Evolutionary conservation across 768 basidiomycete genomes (phyloP).

Genomic region (Multifurca ochricompacta): DNA sequence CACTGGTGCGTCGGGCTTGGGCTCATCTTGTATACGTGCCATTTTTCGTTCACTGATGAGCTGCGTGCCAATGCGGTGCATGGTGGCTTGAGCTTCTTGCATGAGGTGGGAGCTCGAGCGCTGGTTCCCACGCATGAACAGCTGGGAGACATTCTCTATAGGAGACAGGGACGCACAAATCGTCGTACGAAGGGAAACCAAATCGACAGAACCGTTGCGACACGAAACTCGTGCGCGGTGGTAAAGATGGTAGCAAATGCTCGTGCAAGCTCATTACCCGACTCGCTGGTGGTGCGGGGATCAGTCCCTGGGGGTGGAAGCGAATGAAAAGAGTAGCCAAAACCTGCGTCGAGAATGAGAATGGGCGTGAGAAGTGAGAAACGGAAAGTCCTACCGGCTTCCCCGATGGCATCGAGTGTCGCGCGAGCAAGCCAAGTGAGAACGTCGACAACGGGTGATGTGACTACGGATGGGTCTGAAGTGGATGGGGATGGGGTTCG

Average conservation of each 20-base stretch:
- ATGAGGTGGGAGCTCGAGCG: conserved; percentile 6
- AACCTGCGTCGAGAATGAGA: conserved; percentile 34
- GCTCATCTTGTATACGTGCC: not conserved
- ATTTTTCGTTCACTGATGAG: conserved; percentile 17
- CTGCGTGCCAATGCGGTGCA: conserved; percentile 18
- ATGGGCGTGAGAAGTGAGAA: not conserved
- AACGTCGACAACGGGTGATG: conserved; percentile 41
- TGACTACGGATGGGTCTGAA: conserved; percentile 9
- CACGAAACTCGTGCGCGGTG: conserved; percentile 43
- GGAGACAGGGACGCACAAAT: conserved; percentile 36
- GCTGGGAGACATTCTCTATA: conserved; percentile 33
- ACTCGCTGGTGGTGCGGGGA: conserved; percentile 26
- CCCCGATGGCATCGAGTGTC: conserved; percentile 72
- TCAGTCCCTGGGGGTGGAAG: conserved; percentile 34
- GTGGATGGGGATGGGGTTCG: conserved; percentile 8
- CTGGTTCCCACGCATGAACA: not conserved
- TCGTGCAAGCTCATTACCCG: conserved; percentile 45
- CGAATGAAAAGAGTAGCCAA: conserved; percentile 46
- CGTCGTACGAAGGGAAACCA: conserved; percentile 50
- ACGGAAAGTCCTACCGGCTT: conserved; percentile 41
- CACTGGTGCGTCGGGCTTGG: not conserved
- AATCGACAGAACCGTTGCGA: conserved; percentile 44
- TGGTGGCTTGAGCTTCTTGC: conserved; percentile 7
- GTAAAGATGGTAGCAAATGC: conserved; percentile 49
- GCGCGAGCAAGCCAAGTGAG: conserved; percentile 56